phyloP scores from a whole-genome alignment of 139 green algal genomes.

The Dunaliella sp. region DNA sequence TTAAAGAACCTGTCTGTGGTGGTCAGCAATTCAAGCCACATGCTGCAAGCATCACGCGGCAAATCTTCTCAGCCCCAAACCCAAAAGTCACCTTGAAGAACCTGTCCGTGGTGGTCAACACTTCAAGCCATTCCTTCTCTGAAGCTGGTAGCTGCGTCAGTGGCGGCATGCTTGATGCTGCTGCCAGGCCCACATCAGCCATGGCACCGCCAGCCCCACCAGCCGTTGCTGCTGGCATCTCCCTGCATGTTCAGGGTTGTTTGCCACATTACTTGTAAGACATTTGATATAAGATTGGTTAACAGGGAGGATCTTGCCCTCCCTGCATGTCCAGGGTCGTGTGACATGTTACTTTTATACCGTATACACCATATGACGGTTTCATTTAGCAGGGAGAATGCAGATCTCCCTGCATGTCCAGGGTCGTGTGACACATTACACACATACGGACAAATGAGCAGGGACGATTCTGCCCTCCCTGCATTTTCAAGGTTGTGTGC shows the following conservation, averaged over 20 bases:
- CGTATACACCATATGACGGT: too few relatives aligned
- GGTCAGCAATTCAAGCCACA: slow-evolving; percentile 26
- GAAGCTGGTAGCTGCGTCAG: neutral
- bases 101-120: slow-evolving; percentile 7
- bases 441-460: neutral
- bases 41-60: too few relatives aligned
- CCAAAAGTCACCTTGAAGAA: slow-evolving; percentile 32
- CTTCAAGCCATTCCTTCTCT: slow-evolving; percentile 19
- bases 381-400: too few relatives aligned
- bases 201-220: neutral
- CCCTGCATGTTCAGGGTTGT: too few relatives aligned
- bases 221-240: neutral
- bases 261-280: neutral
- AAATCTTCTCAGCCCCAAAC: too few relatives aligned
- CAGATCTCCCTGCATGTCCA: too few relatives aligned
- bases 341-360: too few relatives aligned
- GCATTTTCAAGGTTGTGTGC: too few relatives aligned
- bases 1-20: slow-evolving; percentile 17
- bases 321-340: too few relatives aligned
- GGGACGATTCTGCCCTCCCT: too few relatives aligned
- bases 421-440: too few relatives aligned
- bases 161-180: neutral
- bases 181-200: neutral
- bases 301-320: neutral
- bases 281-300: neutral